Evolutionary conservation across 164 flowering plant species (phyloP), one percentile per base, ranked within the genome.

Genomic region (Malania oleifera): DNA sequence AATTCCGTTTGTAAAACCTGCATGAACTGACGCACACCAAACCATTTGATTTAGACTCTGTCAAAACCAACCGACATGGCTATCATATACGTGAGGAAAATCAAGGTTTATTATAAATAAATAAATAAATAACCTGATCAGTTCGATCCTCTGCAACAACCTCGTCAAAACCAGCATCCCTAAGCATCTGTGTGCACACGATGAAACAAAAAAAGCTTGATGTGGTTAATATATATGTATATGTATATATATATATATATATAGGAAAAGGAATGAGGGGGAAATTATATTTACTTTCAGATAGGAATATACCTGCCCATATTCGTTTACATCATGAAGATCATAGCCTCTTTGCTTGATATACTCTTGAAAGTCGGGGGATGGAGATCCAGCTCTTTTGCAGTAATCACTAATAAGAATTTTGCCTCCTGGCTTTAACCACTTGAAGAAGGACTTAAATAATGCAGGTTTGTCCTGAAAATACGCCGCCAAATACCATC

Each of bases 401-500:
- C 97, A 93, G 69, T 93, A 93, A 66, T 93, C 98, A 63, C 84
- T 86, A 17, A 93, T 87, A n/a, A 93, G 87, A 74, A 93, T 85
- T 67, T 68, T 84, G 38, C 98, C 98, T 53, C 97, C 98, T 13
- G 96, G 98, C 62, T 93, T 93, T 79, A 93, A 68, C 98, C 97
- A 93, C 78, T 85, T 90, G 77, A 78, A 84, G 67, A 93, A 93
- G 37, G 74, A 69, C 68, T 73, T 82, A 62, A 93, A 93, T 18
- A 93, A 51, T 27, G 87, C 80, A 20, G 97, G 97, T 73, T 93
- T 93, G 77, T 93, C 98, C 98, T 92, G 80, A 47, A 75, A 70
- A 58, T 51, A 38, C 24, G 60, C 9, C 25, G 29, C 11, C 20
- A 26, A 20, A 8, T 27, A 20, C 40, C 57, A 44, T n/a, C 14